Evolutionary conservation across 169 alveolate genomes (phyloP), one percentile per base, ranked within the genome.

Genomic region (Eimeria falciformis): DNA sequence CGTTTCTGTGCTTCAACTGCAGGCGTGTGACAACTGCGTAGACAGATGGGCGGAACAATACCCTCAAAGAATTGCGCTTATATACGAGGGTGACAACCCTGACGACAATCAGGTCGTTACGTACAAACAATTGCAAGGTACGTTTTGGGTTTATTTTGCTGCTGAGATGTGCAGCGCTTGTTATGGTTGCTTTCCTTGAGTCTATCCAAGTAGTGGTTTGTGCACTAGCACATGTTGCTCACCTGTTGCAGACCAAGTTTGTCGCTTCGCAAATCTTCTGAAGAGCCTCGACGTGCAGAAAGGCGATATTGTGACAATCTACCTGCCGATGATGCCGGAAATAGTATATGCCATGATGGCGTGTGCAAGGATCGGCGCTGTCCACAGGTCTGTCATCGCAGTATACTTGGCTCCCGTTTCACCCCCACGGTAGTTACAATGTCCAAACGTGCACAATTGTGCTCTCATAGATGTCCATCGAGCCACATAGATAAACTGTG

Each of bases 341-440:
- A 94, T 98, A 18, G 97, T 96, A 46, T 95, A 95, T 91, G 91
- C 98, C 43, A 97, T 98, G 98, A 94, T 98, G 82, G 99, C 99
- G 29, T 98, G 99, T 91, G 98, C 99, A 17, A 96, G 99, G 66
- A 96, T 99, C 45, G 99, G 99, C 55, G 99, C 99, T 18, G 97
- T 98, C 21, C 99, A 98, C 94, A 96, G 96, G 96, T 92, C 23
- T 23, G 92, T 12, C 21, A 27, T 37, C n/a, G 21, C 40, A 33
- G 40, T 33, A 33, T 33, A 33, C 40, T 33, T 33, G 40, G 40
- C 40, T 33, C 40, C 40, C 40, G 4, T 33, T 33, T 33, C 40
- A 33, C 40, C 40, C 4, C 40, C 40, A 33, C 40, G 40, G 40
- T 33, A 33, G 40, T 33, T 33, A 33, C 40, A 33, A 33, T 33